Conservation (phyloP, 805 yeast species). For the Wickerhamomyces strasburgensis region DNA sequence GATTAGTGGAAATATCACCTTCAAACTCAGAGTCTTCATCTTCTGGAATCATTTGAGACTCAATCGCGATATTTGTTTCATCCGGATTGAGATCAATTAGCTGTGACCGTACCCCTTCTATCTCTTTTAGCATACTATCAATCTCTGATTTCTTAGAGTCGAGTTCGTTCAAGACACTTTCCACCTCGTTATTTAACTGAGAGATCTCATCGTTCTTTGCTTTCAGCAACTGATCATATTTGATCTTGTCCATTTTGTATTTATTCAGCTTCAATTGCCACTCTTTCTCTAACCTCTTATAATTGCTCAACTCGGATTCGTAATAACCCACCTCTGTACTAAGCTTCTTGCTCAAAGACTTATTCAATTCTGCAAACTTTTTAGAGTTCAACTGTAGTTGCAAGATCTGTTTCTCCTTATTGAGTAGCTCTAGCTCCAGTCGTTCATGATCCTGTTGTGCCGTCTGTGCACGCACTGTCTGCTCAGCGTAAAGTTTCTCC, state of each 20-base stretch:
- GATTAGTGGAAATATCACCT: not conserved
- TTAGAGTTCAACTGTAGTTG: conserved; percentile 7
- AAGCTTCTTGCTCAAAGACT: conserved; percentile 11
- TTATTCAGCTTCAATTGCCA: conserved; percentile 3
- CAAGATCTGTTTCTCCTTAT: conserved; percentile 23
- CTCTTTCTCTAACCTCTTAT: conserved; percentile 16
- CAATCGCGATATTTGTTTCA: no score
- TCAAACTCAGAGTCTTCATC: conserved; percentile 6
- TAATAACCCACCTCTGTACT: conserved; percentile 13
- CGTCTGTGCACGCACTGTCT: conserved; percentile 24
- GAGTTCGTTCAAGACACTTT: conserved; percentile 10
- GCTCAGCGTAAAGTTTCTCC: conserved; percentile 20
- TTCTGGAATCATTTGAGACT: no score
- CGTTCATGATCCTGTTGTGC: conserved; percentile 31
- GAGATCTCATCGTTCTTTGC: conserved; percentile 15
- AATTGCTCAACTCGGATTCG: conserved; percentile 13
- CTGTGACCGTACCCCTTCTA: no score
- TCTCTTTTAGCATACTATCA: no score
- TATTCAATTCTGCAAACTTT: conserved; percentile 12
- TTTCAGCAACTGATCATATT: not conserved
- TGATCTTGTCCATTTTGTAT: not conserved
- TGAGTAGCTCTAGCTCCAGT: conserved; percentile 29
- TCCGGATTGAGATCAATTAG: no score
- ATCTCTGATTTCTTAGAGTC: conserved; percentile 5
- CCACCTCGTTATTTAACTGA: conserved; percentile 16